These are phyloP conservation scores for Amaranthus tricolor DNA, from an alignment of 179 eudicot species.

Conservation along the genomic window DNA sequence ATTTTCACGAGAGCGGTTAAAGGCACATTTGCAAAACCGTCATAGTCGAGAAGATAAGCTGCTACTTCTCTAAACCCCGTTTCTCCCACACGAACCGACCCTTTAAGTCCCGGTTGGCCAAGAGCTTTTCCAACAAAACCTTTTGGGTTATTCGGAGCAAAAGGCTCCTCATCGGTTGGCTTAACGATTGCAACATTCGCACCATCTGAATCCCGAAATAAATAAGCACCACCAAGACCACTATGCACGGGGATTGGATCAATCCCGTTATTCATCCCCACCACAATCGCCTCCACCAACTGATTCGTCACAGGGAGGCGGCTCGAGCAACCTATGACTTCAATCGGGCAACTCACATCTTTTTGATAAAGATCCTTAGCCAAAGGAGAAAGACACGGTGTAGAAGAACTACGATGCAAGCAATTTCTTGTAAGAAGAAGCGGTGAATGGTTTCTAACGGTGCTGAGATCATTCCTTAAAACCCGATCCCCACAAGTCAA, in stretches of 20 bases:
- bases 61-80: conserved; percentile 81
- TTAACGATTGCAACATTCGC: conserved; percentile 77
- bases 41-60: conserved; percentile 75
- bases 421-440: conserved; percentile 54
- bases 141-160: conserved; percentile 84
- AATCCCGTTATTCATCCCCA: conserved; percentile 61
- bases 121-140: conserved; percentile 75
- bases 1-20: conserved; percentile 73
- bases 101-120: conserved; percentile 74
- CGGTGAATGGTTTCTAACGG: conserved; percentile 65
- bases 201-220: conserved; percentile 52
- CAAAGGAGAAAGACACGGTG: conserved; percentile 72
- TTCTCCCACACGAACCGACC: conserved; percentile 82
- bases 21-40: conserved; percentile 71
- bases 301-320: conserved; percentile 42
- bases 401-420: conserved; percentile 75
- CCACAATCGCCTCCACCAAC: conserved; percentile 54
- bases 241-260: conserved; percentile 67
- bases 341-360: conserved; percentile 60
- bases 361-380: conserved; percentile 50
- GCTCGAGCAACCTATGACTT: conserved; percentile 50
- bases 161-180: conserved; percentile 86
- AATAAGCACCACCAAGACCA: conserved; percentile 87
- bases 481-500: conserved; percentile 66
- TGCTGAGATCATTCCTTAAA: conserved; percentile 70